Percentiles rank a stretch among this genome's conserved stretches.
phyloP scores from a whole-genome alignment of 495 filamentous ascomycete species.

The Lophium mytilinum region DNA sequence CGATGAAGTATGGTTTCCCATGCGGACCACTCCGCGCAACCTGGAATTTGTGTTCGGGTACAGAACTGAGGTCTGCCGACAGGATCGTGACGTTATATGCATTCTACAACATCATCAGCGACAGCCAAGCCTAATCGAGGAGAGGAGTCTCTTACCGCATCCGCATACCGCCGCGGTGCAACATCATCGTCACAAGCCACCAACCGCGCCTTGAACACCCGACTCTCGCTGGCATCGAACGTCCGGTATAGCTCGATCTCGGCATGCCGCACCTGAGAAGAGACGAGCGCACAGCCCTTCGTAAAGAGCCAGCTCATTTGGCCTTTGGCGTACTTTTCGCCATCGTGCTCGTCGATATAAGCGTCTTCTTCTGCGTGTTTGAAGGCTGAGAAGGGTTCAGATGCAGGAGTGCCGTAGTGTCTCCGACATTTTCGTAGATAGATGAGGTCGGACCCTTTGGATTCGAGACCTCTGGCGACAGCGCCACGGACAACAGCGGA shows the following conservation, averaged over 20 bases:
- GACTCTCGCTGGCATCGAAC: neutral
- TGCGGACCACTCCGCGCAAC: neutral
- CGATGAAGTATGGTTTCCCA: neutral
- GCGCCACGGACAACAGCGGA: constrained; percentile 9
- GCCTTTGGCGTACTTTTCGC: neutral
- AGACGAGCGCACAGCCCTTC: constrained; percentile 2
- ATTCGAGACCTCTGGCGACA: constrained; percentile 9
- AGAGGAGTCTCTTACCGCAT: neutral
- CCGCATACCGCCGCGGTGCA: neutral
- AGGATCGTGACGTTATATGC: constrained; percentile 9
- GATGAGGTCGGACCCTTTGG: neutral
- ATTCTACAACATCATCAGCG: neutral
- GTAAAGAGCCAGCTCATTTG: constrained; percentile 6
- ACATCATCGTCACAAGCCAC: neutral
- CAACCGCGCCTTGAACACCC: neutral
- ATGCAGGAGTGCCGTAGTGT: constrained; percentile 8
- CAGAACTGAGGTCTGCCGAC: neutral
- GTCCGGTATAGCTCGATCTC: neutral
- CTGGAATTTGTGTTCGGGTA: constrained; percentile 1
- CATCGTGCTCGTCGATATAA: constrained; percentile 2
- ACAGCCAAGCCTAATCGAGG: neutral
- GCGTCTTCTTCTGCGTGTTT: constrained; percentile 5
- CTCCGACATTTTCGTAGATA: constrained; percentile 7
- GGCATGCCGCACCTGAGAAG: neutral
- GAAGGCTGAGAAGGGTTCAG: neutral